Base-by-base conservation (phyloP, 805 yeast genomes). In the Ogataea zsoltii region DNA sequence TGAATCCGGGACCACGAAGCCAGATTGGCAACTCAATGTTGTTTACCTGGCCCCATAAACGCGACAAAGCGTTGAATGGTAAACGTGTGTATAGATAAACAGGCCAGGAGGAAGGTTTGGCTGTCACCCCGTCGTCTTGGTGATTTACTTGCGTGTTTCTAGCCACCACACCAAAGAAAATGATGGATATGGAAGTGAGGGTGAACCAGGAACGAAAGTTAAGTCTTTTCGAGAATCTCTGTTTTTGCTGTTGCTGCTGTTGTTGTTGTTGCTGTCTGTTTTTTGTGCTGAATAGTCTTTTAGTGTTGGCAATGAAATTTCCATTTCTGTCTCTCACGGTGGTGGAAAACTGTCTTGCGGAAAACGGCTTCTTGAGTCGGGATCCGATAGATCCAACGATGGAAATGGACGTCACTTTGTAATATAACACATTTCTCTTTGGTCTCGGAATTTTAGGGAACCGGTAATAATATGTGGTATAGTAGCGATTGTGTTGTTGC, bases 41-140 rank as follows among this genome's bases (percentile, higher is more conserved):
- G 62, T 94, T 94, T 46, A 94, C 77, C 57, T 80, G 82, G 26
- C 99, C 99, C 99, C 99, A 94, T 36, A 92, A 68, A 50, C 99
- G 78, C 0, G 97, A 90, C 28, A 90, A 73, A 1, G 96, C 87
- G 61, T 91, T 89, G 62, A 94, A 75, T 1, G 99, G 99, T 38
- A 94, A 72, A 2, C 97, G 83, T 3, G 90, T 81, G 66, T 94
- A 94, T 25, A 94, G 85, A 60, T 88, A 91, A 45, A 92, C 78
- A 33, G 85, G 83, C 97, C 97, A 91, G 7, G 95, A 85, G 53
- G 79, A 78, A 7, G 90, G 91, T 54, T 76, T 76, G 45, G 77
- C 73, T 10, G 52, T 41, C 5, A 47, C 46, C 4, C 48, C 39
- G 10, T 66, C 69, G 31, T 65, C 66, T 19, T 61, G 70, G 17